Percentiles rank a stretch among this genome's conserved stretches.
Conservation (phyloP, 345 rosid genomes). For the Populus deltoides region DNA sequence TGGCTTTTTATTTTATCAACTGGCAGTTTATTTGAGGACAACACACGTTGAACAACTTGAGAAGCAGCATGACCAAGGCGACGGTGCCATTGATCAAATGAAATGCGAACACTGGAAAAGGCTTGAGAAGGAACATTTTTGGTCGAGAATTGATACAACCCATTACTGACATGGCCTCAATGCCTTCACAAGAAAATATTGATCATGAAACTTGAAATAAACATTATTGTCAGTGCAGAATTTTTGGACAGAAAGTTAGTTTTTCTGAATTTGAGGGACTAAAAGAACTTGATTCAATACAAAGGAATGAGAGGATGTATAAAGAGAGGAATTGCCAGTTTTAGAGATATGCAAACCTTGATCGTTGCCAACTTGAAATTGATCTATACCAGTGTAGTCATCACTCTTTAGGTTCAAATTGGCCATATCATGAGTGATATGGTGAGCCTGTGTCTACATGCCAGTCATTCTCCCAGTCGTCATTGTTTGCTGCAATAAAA, state of each 20-base stretch:
- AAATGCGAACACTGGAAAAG: neutral
- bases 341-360: neutral
- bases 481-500: neutral
- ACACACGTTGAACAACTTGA: neutral
- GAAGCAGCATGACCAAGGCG: neutral
- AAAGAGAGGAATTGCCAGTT: neutral
- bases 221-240: neutral
- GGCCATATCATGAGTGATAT: neutral
- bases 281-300: too few relatives aligned
- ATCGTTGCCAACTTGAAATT: neutral
- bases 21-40: neutral
- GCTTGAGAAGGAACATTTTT: neutral
- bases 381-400: neutral
- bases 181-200: neutral
- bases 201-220: neutral
- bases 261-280: neutral
- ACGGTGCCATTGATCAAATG: fast-evolving
- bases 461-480: fast-evolving
- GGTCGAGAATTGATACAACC: neutral
- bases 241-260: too few relatives aligned
- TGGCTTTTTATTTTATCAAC: too few relatives aligned
- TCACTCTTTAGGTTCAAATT: neutral
- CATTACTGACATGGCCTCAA: too few relatives aligned
- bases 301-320: neutral
- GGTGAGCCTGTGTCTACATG: neutral